Evolutionary conservation across 1,139 yeast species (phyloP).

Genomic region (Kodamaea plutei): DNA sequence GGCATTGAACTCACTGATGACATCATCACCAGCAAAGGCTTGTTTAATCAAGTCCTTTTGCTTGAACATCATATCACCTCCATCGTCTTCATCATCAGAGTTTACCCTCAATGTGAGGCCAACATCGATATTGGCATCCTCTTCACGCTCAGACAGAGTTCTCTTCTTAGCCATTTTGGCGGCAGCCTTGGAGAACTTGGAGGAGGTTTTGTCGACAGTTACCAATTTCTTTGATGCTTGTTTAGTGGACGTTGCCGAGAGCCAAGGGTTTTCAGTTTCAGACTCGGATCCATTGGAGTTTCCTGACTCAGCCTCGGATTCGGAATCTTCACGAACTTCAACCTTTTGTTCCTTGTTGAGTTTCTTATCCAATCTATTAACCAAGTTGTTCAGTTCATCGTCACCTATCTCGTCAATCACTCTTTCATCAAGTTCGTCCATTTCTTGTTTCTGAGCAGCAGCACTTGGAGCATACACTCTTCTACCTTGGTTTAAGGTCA

Average conservation of each 20-base stretch:
- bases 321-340: conserved; percentile 7
- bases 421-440: conserved; percentile 37
- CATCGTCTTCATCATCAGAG: conserved; percentile 32
- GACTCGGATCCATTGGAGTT: conserved; percentile 5
- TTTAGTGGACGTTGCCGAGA: conserved; percentile 33
- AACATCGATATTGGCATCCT: conserved; percentile 46
- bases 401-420: conserved; percentile 48
- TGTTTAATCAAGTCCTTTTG: conserved; percentile 81
- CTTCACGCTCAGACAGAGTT: conserved; percentile 25
- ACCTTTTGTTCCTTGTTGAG: conserved; percentile 11
- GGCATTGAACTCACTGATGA: conserved; percentile 69
- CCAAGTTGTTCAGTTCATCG: conserved; percentile 50
- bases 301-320: conserved; percentile 1
- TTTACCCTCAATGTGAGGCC: conserved; percentile 36
- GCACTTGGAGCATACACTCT: conserved; percentile 77
- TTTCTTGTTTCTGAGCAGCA: conserved; percentile 37
- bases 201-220: conserved; percentile 55
- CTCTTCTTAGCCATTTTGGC: conserved; percentile 47
- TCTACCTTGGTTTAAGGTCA: conserved; percentile 70
- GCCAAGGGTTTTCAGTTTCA: conserved; percentile 68
- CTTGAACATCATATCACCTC: conserved; percentile 47
- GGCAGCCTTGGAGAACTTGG: conserved; percentile 50
- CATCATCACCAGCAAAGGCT: conserved; percentile 97
- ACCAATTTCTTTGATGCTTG: conserved; percentile 52
- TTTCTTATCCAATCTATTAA: conserved; percentile 34